phyloP scores from a whole-genome alignment of 2,329 filamentous ascomycete species.

The Metarhizium guizhouense region DNA sequence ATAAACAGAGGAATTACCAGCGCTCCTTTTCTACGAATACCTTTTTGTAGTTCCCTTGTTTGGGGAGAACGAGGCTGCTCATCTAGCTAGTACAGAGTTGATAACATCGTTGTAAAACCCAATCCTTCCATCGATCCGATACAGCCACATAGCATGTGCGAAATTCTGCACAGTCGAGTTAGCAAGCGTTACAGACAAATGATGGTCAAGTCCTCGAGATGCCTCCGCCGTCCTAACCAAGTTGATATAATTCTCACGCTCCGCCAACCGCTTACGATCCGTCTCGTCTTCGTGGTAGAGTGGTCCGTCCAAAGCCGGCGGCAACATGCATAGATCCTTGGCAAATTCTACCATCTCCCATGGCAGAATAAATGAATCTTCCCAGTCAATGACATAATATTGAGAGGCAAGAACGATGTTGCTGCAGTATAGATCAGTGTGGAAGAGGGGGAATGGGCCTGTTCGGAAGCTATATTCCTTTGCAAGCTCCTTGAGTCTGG shows the following conservation, averaged over 20 bases:
- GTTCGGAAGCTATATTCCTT: background rate
- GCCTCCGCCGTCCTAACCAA: background rate
- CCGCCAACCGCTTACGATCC: background rate
- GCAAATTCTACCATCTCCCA: background rate
- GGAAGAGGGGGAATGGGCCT: background rate
- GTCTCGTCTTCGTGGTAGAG: background rate
- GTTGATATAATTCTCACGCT: background rate
- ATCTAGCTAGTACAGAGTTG: background rate
- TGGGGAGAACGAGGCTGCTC: no score
- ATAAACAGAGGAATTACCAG: no score
- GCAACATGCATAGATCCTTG: background rate
- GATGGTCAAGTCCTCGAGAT: background rate
- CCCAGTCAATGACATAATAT: background rate
- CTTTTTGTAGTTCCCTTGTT: no score
- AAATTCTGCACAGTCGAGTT: background rate
- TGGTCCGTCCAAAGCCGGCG: background rate
- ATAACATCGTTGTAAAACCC: background rate
- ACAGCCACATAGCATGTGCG: background rate
- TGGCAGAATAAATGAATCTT: background rate
- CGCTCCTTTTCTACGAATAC: no score
- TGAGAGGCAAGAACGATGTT: background rate
- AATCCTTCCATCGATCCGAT: background rate
- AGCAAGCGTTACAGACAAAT: background rate
- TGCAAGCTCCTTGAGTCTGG: background rate
- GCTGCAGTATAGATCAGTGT: background rate